phyloP scores from a whole-genome alignment of 495 filamentous ascomycete genomes.

The Neurospora terricola region DNA sequence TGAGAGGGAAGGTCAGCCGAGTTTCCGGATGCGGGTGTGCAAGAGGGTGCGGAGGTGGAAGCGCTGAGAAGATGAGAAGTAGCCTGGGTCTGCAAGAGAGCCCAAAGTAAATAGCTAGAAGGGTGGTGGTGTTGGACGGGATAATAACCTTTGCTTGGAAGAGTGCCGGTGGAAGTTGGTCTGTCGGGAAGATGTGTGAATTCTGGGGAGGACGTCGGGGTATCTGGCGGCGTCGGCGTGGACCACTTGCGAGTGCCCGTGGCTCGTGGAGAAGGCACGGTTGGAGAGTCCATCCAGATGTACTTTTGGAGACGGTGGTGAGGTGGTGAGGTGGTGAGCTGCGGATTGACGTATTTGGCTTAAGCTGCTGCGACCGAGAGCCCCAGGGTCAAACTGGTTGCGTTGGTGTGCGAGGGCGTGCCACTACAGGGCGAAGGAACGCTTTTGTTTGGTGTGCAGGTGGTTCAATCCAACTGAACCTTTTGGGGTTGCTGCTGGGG shows the following conservation, averaged over 20 bases:
- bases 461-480: not conserved
- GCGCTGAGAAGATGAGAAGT: not conserved
- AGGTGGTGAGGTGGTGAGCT: not conserved
- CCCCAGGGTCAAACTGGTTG: not conserved
- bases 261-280: not conserved
- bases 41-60: not conserved
- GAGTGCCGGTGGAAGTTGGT: not conserved
- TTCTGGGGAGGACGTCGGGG: not conserved
- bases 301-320: not conserved
- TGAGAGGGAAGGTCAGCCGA: slow-evolving; percentile 16
- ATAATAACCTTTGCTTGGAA: slow-evolving; percentile 10
- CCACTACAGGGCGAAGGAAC: not conserved
- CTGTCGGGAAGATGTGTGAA: not conserved
- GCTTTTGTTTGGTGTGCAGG: not conserved
- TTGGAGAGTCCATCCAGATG: not conserved
- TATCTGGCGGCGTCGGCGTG: not conserved
- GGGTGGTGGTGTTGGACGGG: not conserved
- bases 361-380: not conserved
- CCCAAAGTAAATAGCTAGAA: not conserved
- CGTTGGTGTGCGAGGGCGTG: not conserved
- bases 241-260: not conserved
- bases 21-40: slow-evolving; percentile 5
- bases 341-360: not conserved
- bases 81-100: not conserved
- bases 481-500: not conserved